Evolutionary conservation across 768 basidiomycete genomes (phyloP).

Genomic region (Leccinum incarnatum): DNA sequence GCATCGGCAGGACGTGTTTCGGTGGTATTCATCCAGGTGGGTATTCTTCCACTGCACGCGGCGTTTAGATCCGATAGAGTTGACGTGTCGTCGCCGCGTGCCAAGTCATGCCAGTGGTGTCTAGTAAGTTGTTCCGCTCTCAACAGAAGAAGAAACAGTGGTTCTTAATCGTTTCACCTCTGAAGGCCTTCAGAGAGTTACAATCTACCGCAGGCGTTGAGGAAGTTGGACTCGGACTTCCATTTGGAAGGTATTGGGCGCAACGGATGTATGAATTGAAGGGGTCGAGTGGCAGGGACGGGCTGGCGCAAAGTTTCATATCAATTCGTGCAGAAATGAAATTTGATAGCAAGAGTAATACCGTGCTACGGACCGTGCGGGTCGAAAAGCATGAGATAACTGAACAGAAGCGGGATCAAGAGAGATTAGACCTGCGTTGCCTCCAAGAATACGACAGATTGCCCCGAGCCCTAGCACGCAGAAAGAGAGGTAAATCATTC

Average conservation of each 20-base stretch:
- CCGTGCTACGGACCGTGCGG: neutral
- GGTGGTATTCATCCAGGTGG: neutral
- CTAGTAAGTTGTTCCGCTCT: neutral
- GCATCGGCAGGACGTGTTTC: neutral
- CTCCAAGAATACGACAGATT: neutral
- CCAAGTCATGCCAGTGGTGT: neutral
- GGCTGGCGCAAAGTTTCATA: neutral
- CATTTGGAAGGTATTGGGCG: slow-evolving; percentile 4
- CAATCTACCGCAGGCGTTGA: neutral
- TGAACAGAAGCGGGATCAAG: neutral
- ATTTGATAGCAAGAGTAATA: neutral
- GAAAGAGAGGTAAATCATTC: neutral
- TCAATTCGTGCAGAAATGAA: neutral
- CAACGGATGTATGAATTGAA: neutral
- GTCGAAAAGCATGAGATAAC: neutral
- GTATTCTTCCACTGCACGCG: neutral
- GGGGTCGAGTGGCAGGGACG: slow-evolving; percentile 2
- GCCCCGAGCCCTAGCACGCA: neutral
- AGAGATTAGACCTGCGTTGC: slow-evolving; percentile 1
- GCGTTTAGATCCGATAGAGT: neutral
- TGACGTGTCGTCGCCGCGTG: neutral
- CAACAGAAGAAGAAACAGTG: neutral
- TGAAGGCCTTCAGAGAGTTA: neutral
- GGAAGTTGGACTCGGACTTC: neutral
- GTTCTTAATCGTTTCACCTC: neutral